Evolutionary conservation across 306 rosid genomes (phyloP).

Genomic region (Nissolia schottii): DNA sequence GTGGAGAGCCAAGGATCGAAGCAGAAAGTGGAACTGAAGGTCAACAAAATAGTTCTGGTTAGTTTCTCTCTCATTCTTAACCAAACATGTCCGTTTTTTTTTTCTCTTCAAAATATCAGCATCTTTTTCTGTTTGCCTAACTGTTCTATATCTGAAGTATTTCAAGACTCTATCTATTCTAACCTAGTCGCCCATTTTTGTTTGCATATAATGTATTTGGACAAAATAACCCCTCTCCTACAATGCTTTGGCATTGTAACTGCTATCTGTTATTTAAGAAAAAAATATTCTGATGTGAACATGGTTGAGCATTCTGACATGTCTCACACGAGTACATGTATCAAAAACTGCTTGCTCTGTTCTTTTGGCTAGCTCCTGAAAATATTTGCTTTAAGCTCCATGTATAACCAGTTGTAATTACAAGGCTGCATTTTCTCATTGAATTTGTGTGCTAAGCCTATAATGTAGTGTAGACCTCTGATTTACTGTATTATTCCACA

Average conservation of each 20-base stretch:
- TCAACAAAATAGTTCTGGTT: constrained; percentile 74
- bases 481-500: neutral
- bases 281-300: neutral
- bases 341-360: neutral
- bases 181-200: neutral
- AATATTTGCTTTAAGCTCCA: neutral
- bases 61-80: constrained; percentile 30
- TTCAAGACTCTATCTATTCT: neutral
- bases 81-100: neutral
- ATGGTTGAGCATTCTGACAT: neutral
- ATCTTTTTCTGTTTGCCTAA: neutral
- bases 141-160: neutral
- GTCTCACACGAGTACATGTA: constrained; percentile 2
- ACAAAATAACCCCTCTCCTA: neutral
- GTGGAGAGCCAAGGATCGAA: constrained; percentile 85
- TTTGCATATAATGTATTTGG: neutral
- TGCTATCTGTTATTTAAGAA: neutral
- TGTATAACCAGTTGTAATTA: neutral
- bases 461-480: neutral
- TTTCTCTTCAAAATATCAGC: neutral
- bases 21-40: constrained; percentile 90
- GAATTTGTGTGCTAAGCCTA: neutral
- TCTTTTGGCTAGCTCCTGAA: neutral
- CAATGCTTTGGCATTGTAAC: neutral
- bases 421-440: neutral